These are phyloP conservation scores for Penicillium samsonianum DNA, from an alignment of 495 filamentous ascomycete species.

Conservation along the genomic window DNA sequence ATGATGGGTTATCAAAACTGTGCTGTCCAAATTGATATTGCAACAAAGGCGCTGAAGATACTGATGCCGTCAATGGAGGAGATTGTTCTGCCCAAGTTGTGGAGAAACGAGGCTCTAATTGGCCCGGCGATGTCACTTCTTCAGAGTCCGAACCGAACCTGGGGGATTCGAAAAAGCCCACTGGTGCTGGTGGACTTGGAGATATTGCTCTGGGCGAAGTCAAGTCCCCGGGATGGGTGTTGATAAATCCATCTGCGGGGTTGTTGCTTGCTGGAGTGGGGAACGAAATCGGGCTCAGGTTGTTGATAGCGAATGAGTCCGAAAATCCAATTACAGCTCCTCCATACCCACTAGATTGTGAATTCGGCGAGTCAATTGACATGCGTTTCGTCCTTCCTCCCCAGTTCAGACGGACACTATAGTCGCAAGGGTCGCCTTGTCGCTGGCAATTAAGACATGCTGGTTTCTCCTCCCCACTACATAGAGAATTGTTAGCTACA, in stretches of 20 bases:
- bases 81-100: slow-evolving; percentile 32
- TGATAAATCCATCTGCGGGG: slow-evolving; percentile 23
- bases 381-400: slow-evolving; percentile 61
- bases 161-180: slow-evolving; percentile 30
- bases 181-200: slow-evolving; percentile 17
- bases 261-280: slow-evolving; percentile 17
- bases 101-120: slow-evolving; percentile 19
- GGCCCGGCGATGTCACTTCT: slow-evolving; percentile 23
- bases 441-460: slow-evolving; percentile 75
- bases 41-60: slow-evolving; percentile 17
- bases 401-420: slow-evolving; percentile 85
- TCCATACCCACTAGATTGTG: slow-evolving; percentile 36
- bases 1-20: slow-evolving; percentile 23
- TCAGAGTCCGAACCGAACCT: slow-evolving; percentile 29
- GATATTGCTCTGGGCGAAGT: slow-evolving; percentile 21
- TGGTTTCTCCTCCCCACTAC: slow-evolving; percentile 74
- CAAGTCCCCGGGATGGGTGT: slow-evolving; percentile 14
- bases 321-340: slow-evolving; percentile 25
- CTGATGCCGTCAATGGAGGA: slow-evolving; percentile 16
- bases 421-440: slow-evolving; percentile 78
- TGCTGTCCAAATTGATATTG: slow-evolving; percentile 27
- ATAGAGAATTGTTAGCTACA: slow-evolving; percentile 7
- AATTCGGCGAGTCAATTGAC: slow-evolving; percentile 40
- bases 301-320: slow-evolving; percentile 16
- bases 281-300: slow-evolving; percentile 11